Percentiles rank a stretch among this genome's conserved stretches.
phyloP scores from a whole-genome alignment of 2,329 filamentous ascomycete genomes.

The Colletotrichum caudatum region DNA sequence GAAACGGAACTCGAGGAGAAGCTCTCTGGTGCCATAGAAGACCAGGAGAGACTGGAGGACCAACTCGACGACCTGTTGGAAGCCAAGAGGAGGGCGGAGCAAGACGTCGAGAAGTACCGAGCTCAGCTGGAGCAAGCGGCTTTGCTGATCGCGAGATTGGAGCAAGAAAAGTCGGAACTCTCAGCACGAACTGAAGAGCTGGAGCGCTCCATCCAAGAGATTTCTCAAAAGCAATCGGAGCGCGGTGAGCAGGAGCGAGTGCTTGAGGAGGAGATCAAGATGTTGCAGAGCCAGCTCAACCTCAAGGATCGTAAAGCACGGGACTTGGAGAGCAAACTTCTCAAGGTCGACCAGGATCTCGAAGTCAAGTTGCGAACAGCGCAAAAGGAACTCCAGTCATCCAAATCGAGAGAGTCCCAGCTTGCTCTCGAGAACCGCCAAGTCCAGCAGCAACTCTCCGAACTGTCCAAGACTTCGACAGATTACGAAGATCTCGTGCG shows the following conservation, averaged over 20 bases:
- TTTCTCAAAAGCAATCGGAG: conserved; percentile 77
- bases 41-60: conserved; percentile 93
- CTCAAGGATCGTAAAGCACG: conserved; percentile 91
- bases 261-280: conserved; percentile 85
- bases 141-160: conserved; percentile 84
- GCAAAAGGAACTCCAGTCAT: conserved; percentile 82
- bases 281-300: conserved; percentile 89
- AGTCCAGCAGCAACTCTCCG: conserved; percentile 85
- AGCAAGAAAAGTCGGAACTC: conserved; percentile 85
- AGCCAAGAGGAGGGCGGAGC: conserved; percentile 89
- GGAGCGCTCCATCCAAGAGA: conserved; percentile 76
- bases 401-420: conserved; percentile 80
- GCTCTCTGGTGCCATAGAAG: conserved; percentile 88
- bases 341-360: conserved; percentile 88
- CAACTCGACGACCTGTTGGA: conserved; percentile 90
- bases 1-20: conserved; percentile 94
- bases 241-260: conserved; percentile 81
- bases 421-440: conserved; percentile 84
- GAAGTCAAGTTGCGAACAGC: conserved; percentile 85
- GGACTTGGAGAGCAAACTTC: conserved; percentile 85
- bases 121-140: conserved; percentile 92
- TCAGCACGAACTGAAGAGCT: conserved; percentile 75
- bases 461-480: conserved; percentile 90
- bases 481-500: conserved; percentile 95
- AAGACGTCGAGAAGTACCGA: conserved; percentile 82